Evolutionary conservation across 2,329 filamentous ascomycete genomes (phyloP), one percentile per base, ranked within the genome.

Genomic region (Pseudonectria foliicola): DNA sequence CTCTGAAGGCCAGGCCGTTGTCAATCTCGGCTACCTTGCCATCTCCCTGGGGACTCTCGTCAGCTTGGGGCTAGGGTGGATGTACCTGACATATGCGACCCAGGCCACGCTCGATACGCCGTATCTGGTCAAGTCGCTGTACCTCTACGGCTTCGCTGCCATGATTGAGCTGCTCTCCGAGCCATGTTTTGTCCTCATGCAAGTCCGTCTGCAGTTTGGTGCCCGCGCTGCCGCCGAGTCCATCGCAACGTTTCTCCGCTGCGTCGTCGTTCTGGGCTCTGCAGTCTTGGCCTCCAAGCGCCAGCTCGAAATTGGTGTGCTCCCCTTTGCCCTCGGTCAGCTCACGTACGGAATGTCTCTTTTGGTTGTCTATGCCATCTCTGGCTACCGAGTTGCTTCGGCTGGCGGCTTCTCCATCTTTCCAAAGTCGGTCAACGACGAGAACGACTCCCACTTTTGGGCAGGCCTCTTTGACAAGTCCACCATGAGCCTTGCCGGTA

Each of bases 251-350:
- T 73, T 94, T 31, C 53, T 80, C 24, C 82, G 87, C 46, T 95
- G 89, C 51, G 48, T 82, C 25, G 67, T 78, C 11, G 92, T 88
- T 0, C 88, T 92, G 43, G 75, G 66, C 0, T 65, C 75, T 2
- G 87, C 84, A 2, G 66, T 84, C 5, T 81, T 75, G 68, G 79
- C 78, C 2, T 70, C 74, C 28, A 44, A 39, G 10, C 39, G 34
- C 13, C 29, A 61, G 52, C 43, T 66, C 13, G 70, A 82, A 38
- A 55, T 85, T 2, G 90, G 89, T 6, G 82, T 89, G 1, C 62
- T 96, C 31, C 88, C 92, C 0, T 96, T 96, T 60, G 92, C 90
- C 0, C 62, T 88, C 11, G 93, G 92, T 10, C 88, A 96, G 60
- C 60, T 90, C 23, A 73, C 73, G 8, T 95, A 95, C 60, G 82